Base-by-base conservation (phyloP, 1,284 basidiomycete species). In the Leccinum pseudoinsigne region DNA sequence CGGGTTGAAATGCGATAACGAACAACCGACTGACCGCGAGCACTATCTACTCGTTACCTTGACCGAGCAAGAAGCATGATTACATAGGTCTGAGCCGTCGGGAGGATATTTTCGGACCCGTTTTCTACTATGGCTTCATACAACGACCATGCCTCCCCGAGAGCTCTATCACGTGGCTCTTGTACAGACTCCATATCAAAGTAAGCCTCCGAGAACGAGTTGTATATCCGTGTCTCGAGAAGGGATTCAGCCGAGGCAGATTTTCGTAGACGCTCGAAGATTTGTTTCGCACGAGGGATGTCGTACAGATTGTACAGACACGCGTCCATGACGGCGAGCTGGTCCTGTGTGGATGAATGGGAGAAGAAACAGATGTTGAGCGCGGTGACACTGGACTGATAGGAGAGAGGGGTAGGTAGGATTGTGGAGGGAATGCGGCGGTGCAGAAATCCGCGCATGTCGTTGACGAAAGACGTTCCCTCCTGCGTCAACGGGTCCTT, bases 281-380 rank as follows among this genome's bases (percentile, higher is more conserved):
- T 82, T 54, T 78, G 76, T 66, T 85, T 84, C 10, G 91, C 91
- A 16, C 92, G 86, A 1, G 82, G 81, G 0, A 93, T 86, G 69
- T 93, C 88, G 74, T 89, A 86, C 1, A 86, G 74, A 64, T 88
- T 85, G 71, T 89, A 83, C 16, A 94, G 75, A 73, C 93, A 94
- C 1, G 91, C 90, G 68, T 91, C 87, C 74, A 95, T 89, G 66
- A 94, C 82, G 0, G 90, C 85, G 11, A 92, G 74, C 57, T 84
- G 80, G 71, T 93, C 90, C 72, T 88, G 85, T 0, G 87, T 86
- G 1, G 79, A 72, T 0, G 89, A 84, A 70, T 89, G 83, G 10
- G 82, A 80, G 77, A 89, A 87, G 81, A 88, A 86, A 68, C 85
- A 68, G 71, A 86, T 79, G 73, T 83, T 80, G 12, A 78, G 63